Percentiles rank a stretch among this genome's conserved stretches.
phyloP scores from a whole-genome alignment of 768 basidiomycete species.

The Suillus placidus region DNA sequence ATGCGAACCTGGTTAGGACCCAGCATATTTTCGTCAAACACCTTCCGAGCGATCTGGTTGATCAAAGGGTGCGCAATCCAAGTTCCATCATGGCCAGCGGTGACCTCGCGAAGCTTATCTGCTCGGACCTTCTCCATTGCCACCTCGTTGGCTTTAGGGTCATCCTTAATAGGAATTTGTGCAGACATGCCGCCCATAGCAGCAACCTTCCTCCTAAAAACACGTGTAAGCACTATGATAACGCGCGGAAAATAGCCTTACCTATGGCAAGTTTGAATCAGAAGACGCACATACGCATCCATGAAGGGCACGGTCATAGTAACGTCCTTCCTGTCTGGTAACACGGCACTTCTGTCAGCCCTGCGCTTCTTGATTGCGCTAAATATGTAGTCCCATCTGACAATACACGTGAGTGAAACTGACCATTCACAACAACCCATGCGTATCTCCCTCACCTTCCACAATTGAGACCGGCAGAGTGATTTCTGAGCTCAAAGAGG shows the following conservation, averaged over 20 bases:
- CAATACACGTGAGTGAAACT: constrained; percentile 20
- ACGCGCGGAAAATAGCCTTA: constrained; percentile 30
- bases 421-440: constrained; percentile 3
- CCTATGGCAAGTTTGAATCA: constrained; percentile 99
- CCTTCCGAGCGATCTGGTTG: constrained; percentile 83
- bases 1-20: constrained; percentile 87
- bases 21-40: constrained; percentile 95
- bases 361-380: constrained; percentile 98
- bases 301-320: constrained; percentile 99
- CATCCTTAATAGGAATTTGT: constrained; percentile 98
- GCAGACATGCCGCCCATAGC: constrained; percentile 99
- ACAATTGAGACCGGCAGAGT: constrained; percentile 95
- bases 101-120: constrained; percentile 96
- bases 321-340: constrained; percentile 95
- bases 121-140: constrained; percentile 97
- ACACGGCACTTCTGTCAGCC: constrained; percentile 81
- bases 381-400: constrained; percentile 93
- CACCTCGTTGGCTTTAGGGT: constrained; percentile 85
- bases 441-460: constrained; percentile 62
- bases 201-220: constrained; percentile 86
- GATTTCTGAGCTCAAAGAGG: constrained; percentile 92
- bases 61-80: constrained; percentile 99
- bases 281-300: constrained; percentile 92
- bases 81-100: constrained; percentile 94
- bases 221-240: constrained; percentile 11